Base-by-base conservation (phyloP, 1,139 yeast genomes). In the Petasospora fabianii region DNA sequence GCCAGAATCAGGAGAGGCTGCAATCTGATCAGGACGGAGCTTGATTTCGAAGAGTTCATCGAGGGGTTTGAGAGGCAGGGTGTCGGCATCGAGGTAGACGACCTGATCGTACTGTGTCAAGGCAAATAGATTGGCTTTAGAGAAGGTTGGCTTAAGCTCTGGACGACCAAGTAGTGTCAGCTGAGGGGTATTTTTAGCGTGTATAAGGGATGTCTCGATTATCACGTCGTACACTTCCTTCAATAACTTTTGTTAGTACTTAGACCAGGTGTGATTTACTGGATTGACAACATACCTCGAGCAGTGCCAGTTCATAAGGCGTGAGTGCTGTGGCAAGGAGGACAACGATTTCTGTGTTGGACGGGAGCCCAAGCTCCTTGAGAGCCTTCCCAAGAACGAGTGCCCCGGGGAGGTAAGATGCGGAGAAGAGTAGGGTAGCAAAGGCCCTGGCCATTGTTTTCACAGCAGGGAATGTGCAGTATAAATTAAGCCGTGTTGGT, bases 1-100 rank as follows among this genome's bases (percentile, higher is more conserved):
- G 14, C 97, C 97, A 20, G 82, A 71, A 63, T 92, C 97, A 0
- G 97, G 94, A n/a, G 86, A 72, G 0, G 97, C 97, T 32, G 71
- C 65, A 13, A 83, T 69, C 15, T 42, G 34, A 7, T 20, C 35
- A 12, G 28, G 16, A 3, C 33, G 24, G 15, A 44, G 16, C 5
- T 17, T 15, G 12, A 36, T 26, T 50, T 63, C 55, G 56, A 75
- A 65, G 49, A 80, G 50, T 38, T 62, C 53, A 53, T 65, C 67
- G 30, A 72, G 48, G 30, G 68, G 64, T 32, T 66, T 60, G 20
- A 80, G 43, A 1, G 95, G 87, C 37, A 88, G 66, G 4, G 88
- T 78, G 58, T 92, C 97, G 4, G 88, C 79, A 60, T 90, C 97
- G 48, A 92, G 62, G 55, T 84, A 90, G 36, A 88, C 70, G 1